These are phyloP conservation scores for Mortierella sp. DNA, from an alignment of 371 early-diverging fungal genomes.

Conservation along the genomic window DNA sequence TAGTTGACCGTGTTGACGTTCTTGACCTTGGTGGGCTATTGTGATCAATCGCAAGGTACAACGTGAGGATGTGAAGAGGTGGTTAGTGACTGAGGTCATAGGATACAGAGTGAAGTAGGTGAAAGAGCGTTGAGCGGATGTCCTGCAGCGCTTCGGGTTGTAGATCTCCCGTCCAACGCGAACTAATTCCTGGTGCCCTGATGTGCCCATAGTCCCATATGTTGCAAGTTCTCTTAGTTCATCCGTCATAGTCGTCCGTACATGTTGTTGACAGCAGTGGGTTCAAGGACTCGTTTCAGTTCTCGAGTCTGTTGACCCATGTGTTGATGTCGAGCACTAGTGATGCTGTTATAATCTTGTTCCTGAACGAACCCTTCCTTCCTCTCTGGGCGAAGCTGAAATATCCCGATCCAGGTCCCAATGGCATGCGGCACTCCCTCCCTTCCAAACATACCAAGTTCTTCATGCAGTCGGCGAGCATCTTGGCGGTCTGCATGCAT, in stretches of 20 bases:
- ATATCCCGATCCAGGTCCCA: not conserved
- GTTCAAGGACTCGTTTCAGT: not conserved
- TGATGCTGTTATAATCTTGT: not conserved
- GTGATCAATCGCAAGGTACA: not conserved
- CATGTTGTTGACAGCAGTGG: not conserved
- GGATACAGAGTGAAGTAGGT: not conserved
- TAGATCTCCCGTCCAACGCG: not conserved
- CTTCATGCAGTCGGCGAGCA: constrained; percentile 73
- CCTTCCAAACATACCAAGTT: constrained; percentile 63
- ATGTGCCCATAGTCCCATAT: not conserved
- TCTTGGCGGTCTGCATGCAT: constrained; percentile 68
- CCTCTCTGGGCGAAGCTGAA: not conserved
- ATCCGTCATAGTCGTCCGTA: not conserved
- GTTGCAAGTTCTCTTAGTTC: not conserved
- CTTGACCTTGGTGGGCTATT: constrained; percentile 66
- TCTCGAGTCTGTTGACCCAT: not conserved
- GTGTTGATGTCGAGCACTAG: not conserved
- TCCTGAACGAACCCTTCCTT: not conserved
- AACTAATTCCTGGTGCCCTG: not conserved
- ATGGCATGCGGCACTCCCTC: not conserved
- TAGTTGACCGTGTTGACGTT: constrained; percentile 74
- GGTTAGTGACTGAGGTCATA: not conserved
- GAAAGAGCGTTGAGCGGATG: not conserved
- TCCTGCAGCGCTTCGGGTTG: not conserved
- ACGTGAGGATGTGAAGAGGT: not conserved